These are phyloP conservation scores for Flaveria linearis DNA, from an alignment of 129 eudicot species.

Conservation along the genomic window DNA sequence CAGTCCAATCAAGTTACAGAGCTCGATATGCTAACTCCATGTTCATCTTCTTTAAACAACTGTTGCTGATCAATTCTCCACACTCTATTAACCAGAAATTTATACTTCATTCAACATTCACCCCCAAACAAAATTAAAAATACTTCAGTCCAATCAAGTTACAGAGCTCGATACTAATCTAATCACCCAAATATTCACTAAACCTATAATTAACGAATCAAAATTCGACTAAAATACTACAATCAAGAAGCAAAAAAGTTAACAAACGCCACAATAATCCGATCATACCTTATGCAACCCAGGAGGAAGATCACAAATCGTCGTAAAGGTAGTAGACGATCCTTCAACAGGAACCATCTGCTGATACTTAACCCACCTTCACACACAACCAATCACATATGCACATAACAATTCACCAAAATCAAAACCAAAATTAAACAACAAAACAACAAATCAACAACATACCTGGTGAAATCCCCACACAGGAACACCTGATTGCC, in stretches of 20 bases:
- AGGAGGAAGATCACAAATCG: constrained; percentile 51
- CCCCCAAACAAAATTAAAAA: background rate
- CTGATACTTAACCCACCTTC: constrained; percentile 52
- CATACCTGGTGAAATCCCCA: constrained; percentile 54
- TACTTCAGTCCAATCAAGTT: background rate
- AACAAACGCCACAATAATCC: constrained; percentile 7
- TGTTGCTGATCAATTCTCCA: constrained; percentile 57
- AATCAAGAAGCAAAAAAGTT: background rate
- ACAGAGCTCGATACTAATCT: background rate
- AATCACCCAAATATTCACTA: background rate
- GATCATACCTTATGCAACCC: constrained; percentile 52
- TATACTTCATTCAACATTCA: constrained; percentile 43
- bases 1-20: no score
- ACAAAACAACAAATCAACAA: background rate
- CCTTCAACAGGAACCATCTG: constrained; percentile 50
- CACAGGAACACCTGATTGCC: constrained; percentile 48
- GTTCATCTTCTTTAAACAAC: constrained; percentile 38
- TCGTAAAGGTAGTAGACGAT: constrained; percentile 41
- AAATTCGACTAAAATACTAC: background rate
- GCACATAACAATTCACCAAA: constrained; percentile 10
- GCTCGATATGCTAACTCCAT: no score
- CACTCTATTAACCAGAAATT: constrained; percentile 56
- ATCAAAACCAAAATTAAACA: background rate
- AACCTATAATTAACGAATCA: background rate
- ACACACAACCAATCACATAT: constrained; percentile 27